These are phyloP conservation scores for Fragaria nilgerrensis DNA, from an alignment of 306 rosid genomes.

Conservation along the genomic window DNA sequence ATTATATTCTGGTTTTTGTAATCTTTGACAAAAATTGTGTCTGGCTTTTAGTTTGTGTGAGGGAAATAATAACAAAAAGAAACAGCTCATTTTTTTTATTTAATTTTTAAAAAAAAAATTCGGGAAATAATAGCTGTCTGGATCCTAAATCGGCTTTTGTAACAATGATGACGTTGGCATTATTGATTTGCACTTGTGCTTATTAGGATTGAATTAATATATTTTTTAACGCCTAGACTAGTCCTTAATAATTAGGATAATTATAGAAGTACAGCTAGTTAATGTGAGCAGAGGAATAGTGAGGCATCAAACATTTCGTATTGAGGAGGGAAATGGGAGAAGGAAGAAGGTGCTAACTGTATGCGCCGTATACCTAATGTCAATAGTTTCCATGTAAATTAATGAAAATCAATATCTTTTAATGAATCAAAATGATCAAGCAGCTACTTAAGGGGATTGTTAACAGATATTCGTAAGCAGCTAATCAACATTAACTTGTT, in stretches of 20 bases:
- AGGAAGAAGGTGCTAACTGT: neutral
- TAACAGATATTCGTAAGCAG: neutral
- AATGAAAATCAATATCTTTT: neutral
- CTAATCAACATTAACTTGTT: neutral
- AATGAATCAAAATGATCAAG: neutral
- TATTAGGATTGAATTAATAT: neutral
- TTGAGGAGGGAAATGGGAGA: neutral
- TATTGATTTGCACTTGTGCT: slow-evolving; percentile 6
- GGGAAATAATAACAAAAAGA: neutral
- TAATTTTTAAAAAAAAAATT: neutral
- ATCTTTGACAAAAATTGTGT: neutral
- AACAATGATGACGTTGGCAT: slow-evolving; percentile 38
- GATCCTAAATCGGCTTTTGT: slow-evolving; percentile 30
- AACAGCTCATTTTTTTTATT: slow-evolving; percentile 20
- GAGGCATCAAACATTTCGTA: neutral
- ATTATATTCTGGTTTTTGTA: neutral
- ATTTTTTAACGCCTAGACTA: neutral
- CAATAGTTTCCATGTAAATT: neutral
- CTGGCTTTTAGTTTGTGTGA: neutral
- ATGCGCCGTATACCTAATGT: neutral
- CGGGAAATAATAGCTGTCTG: slow-evolving; percentile 25
- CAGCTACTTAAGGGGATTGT: neutral
- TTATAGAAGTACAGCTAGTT: neutral
- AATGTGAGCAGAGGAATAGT: neutral
- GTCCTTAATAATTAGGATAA: neutral